Conservation (phyloP, 116 monocot species). For the Thalassia testudinum region DNA sequence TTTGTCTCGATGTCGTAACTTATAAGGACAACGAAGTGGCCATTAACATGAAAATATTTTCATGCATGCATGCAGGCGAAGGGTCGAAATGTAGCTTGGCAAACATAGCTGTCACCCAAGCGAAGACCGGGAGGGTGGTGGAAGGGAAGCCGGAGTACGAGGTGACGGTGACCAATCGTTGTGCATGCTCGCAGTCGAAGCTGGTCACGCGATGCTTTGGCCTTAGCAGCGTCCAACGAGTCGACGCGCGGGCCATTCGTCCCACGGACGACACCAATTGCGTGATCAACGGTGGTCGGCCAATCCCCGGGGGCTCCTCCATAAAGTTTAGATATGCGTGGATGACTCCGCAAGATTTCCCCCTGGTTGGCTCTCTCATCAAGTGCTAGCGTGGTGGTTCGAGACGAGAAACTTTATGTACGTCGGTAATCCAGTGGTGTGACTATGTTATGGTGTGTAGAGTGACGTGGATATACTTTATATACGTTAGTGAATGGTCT, state of each 20-base stretch:
- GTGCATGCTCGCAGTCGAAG: slow-evolving; percentile 21
- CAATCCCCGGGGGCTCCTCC: slow-evolving; percentile 9
- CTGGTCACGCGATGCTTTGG: slow-evolving; percentile 22
- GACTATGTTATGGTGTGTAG: no score
- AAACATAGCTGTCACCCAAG: slow-evolving; percentile 15
- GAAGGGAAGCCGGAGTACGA: slow-evolving; percentile 34
- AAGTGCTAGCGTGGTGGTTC: slow-evolving; percentile 2
- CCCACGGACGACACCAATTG: slow-evolving; percentile 15
- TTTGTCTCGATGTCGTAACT: no score
- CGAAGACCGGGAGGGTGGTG: slow-evolving; percentile 19
- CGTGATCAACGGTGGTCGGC: slow-evolving; percentile 14
- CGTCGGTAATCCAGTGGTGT: no score
- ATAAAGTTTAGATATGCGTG: slow-evolving; percentile 34
- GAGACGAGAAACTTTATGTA: no score
- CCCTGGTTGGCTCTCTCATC: slow-evolving; percentile 13
- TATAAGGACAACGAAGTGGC: no score
- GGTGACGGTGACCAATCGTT: slow-evolving; percentile 25
- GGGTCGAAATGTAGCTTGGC: slow-evolving; percentile 1
- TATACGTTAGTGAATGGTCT: no score
- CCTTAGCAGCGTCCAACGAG: slow-evolving; percentile 20
- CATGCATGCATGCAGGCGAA: no score
- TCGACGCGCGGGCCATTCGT: slow-evolving; percentile 13
- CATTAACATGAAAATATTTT: no score
- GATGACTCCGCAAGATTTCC: slow-evolving; percentile 37
- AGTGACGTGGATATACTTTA: no score